phyloP scores from a whole-genome alignment of 2,329 filamentous ascomycete genomes.

The Shiraia sp. region DNA sequence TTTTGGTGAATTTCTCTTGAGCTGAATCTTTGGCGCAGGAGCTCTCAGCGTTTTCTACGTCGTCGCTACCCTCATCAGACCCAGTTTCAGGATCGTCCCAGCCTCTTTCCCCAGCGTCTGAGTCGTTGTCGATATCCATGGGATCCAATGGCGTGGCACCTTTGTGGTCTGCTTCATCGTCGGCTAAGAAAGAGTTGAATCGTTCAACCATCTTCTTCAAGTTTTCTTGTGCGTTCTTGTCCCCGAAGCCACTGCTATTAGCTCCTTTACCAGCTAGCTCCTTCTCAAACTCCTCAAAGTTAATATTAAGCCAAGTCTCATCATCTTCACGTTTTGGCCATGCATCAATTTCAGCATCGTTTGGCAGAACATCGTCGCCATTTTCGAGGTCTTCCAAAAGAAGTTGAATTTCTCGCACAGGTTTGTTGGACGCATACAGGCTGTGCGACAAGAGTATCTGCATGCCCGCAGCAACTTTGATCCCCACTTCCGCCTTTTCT shows the following conservation, averaged over 20 bases:
- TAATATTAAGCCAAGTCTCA: conserved; percentile 90
- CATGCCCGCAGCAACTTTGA: conserved; percentile 89
- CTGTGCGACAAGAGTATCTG: conserved; percentile 79
- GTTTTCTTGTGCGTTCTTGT: conserved; percentile 70
- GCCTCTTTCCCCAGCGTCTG: conserved; percentile 51
- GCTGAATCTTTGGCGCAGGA: conserved; percentile 32
- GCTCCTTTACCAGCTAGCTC: conserved; percentile 64
- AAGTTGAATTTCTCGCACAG: conserved; percentile 75
- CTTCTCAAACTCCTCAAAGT: conserved; percentile 84
- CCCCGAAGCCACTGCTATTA: conserved; percentile 56
- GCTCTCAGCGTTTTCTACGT: conserved; percentile 46
- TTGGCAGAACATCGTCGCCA: conserved; percentile 73
- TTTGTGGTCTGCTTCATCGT: conserved; percentile 78
- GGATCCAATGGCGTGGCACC: conserved; percentile 69
- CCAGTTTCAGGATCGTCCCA: conserved; percentile 46
- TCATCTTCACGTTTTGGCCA: conserved; percentile 80
- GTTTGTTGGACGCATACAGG: conserved; percentile 68
- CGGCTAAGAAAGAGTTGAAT: conserved; percentile 91
- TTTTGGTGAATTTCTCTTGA: conserved; percentile 66
- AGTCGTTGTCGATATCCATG: conserved; percentile 68
- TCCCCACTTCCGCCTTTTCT: conserved; percentile 67
- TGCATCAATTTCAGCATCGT: conserved; percentile 68
- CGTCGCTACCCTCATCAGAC: conserved; percentile 49
- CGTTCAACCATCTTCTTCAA: conserved; percentile 88
- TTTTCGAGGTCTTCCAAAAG: conserved; percentile 74